Base-by-base conservation (phyloP, 768 basidiomycete species). In the Lactarius akahatsu region DNA sequence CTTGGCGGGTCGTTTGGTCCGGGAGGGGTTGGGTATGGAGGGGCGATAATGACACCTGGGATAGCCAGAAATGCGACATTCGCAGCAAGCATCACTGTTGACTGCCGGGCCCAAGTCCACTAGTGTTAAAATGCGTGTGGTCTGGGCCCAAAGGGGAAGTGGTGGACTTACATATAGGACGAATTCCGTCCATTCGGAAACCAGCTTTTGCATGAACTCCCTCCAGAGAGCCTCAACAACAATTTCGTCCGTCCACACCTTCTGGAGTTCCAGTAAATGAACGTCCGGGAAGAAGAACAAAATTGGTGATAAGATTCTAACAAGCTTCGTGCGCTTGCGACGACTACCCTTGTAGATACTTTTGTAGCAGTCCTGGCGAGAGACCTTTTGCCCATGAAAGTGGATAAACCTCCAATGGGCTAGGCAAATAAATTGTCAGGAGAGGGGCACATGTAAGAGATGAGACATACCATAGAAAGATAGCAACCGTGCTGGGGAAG, bases 41-140 rank as follows among this genome's bases (percentile, higher is more conserved):
- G 59, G 11, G 69, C 69, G 13, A 40, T 18, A 57, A 74, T 68
- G 16, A 77, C 73, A 20, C 71, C 72, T 20, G 73, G 78, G 9
- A 78, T 75, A 2, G 78, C 76, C 5, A 78, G 71, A 63, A 78
- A 77, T 3, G 71, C 73, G 13, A 79, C 74, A 63, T 78, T 74
- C 5, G 74, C 73, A 16, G 73, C 73, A 1, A 78, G 71, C 69
- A 78, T 70, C 23, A 78, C 78, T 10, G 76, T 78, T 0, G 75
- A 70, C 76, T 78, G 50, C 47, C 16, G 16, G 13, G n/a, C n/a
- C n/a, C n/a, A n/a, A n/a, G n/a, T n/a, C n/a, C n/a, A n/a, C n/a
- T n/a, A n/a, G n/a, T 2, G 52, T 65, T 6, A 61, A 26, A 5
- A 41, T 11, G 23, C 41, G 47, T 4, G 26, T 7, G 10, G 28